These are phyloP conservation scores for Backusella liffmaniae DNA, from an alignment of 192 early-diverging fungal species.

Conservation along the genomic window DNA sequence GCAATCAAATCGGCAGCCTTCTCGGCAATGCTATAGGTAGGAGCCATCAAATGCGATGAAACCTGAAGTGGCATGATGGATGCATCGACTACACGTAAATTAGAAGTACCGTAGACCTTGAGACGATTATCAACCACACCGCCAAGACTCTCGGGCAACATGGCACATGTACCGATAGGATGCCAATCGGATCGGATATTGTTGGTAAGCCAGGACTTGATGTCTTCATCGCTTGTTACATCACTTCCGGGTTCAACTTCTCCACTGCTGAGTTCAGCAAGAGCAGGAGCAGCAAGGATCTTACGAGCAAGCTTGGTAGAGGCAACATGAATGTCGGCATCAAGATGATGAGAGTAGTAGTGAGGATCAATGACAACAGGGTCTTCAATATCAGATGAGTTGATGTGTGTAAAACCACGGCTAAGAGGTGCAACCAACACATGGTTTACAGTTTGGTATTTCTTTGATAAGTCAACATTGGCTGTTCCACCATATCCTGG, in stretches of 20 bases:
- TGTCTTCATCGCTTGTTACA: not conserved
- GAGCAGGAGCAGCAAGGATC: not conserved
- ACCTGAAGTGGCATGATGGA: conserved; percentile 27
- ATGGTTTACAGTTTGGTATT: conserved; percentile 9
- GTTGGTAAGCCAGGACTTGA: not conserved
- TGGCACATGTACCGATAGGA: not conserved
- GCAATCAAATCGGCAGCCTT: conserved; percentile 34
- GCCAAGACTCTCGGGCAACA: not conserved
- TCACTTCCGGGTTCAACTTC: not conserved
- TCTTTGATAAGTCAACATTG: not conserved
- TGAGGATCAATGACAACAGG: not conserved
- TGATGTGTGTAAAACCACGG: not conserved
- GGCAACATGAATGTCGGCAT: not conserved
- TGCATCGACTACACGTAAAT: conserved; percentile 34
- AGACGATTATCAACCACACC: conserved; percentile 31
- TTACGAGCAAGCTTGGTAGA: not conserved
- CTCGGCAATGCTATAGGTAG: conserved; percentile 26
- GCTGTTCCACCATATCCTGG: conserved; percentile 1
- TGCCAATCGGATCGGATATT: not conserved
- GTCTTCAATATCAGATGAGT: conserved; percentile 1
- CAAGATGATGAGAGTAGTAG: not conserved
- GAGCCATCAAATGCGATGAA: conserved; percentile 15
- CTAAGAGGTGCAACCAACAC: not conserved
- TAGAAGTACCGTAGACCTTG: conserved; percentile 21
- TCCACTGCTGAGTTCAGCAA: not conserved